phyloP scores from a whole-genome alignment of 108 stramenopile genomes.

The Cyclostephanos tholiformis region DNA sequence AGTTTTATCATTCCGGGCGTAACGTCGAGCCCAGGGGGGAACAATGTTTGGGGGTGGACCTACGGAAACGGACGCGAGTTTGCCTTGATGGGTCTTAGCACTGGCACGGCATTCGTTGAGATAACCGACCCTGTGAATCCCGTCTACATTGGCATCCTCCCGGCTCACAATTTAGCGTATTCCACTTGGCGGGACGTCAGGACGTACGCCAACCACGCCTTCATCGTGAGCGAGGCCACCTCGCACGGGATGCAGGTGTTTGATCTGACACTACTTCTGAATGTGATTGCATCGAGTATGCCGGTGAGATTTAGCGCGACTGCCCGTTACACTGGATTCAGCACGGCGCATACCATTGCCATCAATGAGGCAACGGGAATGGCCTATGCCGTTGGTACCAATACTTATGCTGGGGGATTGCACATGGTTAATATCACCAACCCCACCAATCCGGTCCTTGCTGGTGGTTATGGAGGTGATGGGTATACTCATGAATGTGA shows the following conservation, averaged over 20 bases:
- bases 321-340: constrained; percentile 1
- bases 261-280: constrained; percentile 1
- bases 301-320: neutral
- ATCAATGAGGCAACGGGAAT: constrained; percentile 30
- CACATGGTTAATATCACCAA: constrained; percentile 27
- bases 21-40: neutral
- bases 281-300: neutral
- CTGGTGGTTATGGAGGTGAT: constrained; percentile 20
- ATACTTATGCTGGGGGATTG: constrained; percentile 28
- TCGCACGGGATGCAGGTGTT: constrained; percentile 38
- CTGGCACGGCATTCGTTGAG: neutral
- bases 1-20: neutral
- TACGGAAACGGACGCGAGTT: neutral
- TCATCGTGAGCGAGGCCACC: constrained; percentile 29
- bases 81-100: neutral
- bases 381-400: constrained; percentile 21
- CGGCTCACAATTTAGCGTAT: neutral
- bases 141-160: constrained; percentile 4
- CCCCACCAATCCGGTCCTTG: constrained; percentile 18
- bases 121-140: constrained; percentile 7
- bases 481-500: constrained; percentile 40
- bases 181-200: constrained; percentile 41
- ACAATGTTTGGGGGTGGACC: constrained; percentile 4
- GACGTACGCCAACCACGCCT: constrained; percentile 23
- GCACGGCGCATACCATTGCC: constrained; percentile 35